Percentiles rank a stretch among this genome's conserved stretches.
phyloP scores from a whole-genome alignment of 257 asterid species.

The Solanum medicagineum region DNA sequence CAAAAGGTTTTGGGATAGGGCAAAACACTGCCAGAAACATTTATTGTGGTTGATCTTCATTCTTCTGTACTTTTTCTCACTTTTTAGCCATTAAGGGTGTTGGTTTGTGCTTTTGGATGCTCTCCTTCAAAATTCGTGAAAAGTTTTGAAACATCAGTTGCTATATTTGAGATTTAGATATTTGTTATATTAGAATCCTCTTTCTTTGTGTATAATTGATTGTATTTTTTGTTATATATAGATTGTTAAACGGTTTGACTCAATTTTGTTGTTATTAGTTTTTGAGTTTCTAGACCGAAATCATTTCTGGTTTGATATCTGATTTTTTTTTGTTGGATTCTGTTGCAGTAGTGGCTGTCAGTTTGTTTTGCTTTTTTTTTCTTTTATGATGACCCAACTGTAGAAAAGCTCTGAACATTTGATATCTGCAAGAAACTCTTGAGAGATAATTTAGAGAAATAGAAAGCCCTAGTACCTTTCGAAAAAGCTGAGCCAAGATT shows the following conservation, averaged over 20 bases:
- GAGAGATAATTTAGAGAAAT: background rate
- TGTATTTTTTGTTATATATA: background rate
- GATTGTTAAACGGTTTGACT: background rate
- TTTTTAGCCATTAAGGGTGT: background rate
- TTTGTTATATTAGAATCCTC: background rate
- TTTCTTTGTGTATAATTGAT: background rate
- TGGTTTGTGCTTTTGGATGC: background rate
- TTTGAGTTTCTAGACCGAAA: background rate
- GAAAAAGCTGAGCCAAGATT: background rate
- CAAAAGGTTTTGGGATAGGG: background rate
- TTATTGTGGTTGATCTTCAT: background rate
- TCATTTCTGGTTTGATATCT: background rate
- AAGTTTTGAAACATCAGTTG: background rate
- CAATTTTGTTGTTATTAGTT: background rate
- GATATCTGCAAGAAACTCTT: background rate
- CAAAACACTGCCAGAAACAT: background rate
- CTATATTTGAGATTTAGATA: background rate
- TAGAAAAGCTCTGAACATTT: background rate
- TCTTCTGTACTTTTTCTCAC: background rate
- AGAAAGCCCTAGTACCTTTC: background rate
- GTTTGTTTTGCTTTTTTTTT: background rate
- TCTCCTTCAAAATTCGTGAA: background rate
- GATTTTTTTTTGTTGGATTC: background rate
- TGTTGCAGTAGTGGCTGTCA: background rate
- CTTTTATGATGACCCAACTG: background rate